Evolutionary conservation across 148 eudicot genomes (phyloP).

Genomic region (Arbutus unedo): DNA sequence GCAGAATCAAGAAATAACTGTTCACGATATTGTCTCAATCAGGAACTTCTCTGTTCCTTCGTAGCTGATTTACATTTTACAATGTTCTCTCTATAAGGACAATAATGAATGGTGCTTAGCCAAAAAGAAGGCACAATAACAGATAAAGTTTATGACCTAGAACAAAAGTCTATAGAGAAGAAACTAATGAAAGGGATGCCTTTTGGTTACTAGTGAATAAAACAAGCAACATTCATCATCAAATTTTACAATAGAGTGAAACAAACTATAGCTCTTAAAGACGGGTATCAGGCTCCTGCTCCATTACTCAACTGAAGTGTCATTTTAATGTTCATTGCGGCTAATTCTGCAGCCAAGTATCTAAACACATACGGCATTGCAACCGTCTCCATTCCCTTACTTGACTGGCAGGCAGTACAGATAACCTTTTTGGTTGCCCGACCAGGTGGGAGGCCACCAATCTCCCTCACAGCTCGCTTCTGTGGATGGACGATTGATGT

Average conservation of each 20-base stretch:
- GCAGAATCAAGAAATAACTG: not conserved
- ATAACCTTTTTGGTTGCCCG: constrained; percentile 60
- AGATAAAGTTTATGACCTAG: not conserved
- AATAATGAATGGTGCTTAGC: not conserved
- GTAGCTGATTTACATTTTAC: not conserved
- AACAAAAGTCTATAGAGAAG: not conserved
- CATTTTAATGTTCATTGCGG: constrained; percentile 90
- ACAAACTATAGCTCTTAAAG: not conserved
- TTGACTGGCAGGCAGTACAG: constrained; percentile 66
- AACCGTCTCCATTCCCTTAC: constrained; percentile 90
- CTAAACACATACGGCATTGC: constrained; percentile 94
- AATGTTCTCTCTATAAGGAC: not conserved
- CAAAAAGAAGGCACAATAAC: not conserved
- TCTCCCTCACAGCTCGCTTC: constrained; percentile 40
- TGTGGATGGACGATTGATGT: constrained; percentile 48
- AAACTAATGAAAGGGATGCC: not conserved
- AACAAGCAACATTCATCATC: not conserved
- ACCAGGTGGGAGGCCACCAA: constrained; percentile 60
- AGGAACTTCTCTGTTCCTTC: not conserved
- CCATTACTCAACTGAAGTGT: constrained; percentile 60
- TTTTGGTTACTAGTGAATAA: not conserved
- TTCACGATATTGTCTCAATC: too few relatives aligned
- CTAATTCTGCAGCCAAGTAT: constrained; percentile 85
- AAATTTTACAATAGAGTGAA: not conserved
- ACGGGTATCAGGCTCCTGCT: constrained; percentile 24